Conservation (phyloP, 352 stramenopile species). For the Phytophthora europaea region DNA sequence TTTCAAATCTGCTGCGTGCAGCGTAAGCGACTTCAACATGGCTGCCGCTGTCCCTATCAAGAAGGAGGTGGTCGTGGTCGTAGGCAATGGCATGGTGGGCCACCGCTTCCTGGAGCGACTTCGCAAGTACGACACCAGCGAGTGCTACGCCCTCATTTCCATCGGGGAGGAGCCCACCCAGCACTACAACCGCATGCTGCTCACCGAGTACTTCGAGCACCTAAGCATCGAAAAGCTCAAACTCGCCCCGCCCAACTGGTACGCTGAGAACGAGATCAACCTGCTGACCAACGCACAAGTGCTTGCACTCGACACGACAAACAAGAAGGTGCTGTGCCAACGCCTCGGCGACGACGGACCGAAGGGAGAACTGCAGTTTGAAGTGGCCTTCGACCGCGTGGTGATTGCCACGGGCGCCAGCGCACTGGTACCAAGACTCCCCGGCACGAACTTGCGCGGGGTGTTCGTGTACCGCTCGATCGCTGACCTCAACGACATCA, state of each 20-base stretch:
- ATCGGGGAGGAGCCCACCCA: constrained; percentile 93
- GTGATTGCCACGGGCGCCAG: constrained; percentile 93
- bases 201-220: constrained; percentile 95
- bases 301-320: constrained; percentile 75
- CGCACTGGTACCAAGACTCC: constrained; percentile 89
- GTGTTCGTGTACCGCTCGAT: constrained; percentile 96
- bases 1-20: constrained; percentile 27
- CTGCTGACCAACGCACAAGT: constrained; percentile 84
- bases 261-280: constrained; percentile 83
- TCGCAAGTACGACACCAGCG: constrained; percentile 63
- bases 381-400: constrained; percentile 88
- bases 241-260: constrained; percentile 90
- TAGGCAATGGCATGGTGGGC: constrained; percentile 94
- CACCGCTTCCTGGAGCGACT: constrained; percentile 91
- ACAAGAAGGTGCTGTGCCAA: constrained; percentile 76
- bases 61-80: constrained; percentile 85
- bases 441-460: constrained; percentile 80
- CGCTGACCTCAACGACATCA: constrained; percentile 91
- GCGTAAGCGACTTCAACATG: constrained; percentile 25
- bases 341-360: constrained; percentile 14
- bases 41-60: constrained; percentile 8
- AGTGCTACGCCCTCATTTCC: constrained; percentile 83
- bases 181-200: constrained; percentile 94
- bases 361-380: constrained; percentile 48
- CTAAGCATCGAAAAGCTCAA: constrained; percentile 86